Conservation (phyloP, 2,329 filamentous ascomycete genomes). For the Colletotrichum melonis region DNA sequence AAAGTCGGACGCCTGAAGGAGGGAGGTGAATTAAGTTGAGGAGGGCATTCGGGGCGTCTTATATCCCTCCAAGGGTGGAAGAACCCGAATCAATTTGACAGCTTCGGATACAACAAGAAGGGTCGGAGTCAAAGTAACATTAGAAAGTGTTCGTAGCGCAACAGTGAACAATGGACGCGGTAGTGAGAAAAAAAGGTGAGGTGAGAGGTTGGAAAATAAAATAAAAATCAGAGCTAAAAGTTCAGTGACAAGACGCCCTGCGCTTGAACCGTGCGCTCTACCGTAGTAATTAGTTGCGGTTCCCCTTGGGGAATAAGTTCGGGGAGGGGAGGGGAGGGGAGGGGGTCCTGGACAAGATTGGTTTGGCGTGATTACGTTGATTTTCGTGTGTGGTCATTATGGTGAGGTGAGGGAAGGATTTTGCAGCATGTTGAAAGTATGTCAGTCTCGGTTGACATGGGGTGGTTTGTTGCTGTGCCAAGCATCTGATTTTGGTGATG, state of each 20-base stretch:
- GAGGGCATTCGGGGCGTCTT: slow-evolving; percentile 33
- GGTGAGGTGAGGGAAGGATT: neutral
- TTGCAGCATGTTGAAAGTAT: neutral
- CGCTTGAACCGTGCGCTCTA: slow-evolving; percentile 18
- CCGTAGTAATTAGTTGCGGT: neutral
- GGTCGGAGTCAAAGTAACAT: slow-evolving; percentile 21
- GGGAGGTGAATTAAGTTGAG: neutral
- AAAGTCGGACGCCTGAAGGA: neutral
- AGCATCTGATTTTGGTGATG: neutral
- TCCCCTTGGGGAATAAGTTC: slow-evolving; percentile 1
- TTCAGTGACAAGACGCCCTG: slow-evolving; percentile 6
- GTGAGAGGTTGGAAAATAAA: neutral
- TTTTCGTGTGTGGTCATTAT: neutral
- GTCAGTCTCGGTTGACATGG: slow-evolving; percentile 9
- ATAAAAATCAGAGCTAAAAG: neutral
- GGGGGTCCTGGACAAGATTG: slow-evolving; percentile 1
- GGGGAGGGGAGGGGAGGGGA: neutral
- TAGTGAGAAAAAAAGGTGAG: neutral
- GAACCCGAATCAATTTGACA: neutral
- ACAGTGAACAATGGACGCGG: too few relatives aligned
- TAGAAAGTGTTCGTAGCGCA: neutral
- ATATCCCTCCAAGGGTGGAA: slow-evolving; percentile 12
- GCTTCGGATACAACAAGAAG: neutral
- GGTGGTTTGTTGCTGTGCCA: neutral
- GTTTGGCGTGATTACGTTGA: slow-evolving; percentile 13